Percentiles rank a stretch among this genome's conserved stretches.
Evolutionary conservation across 371 early-diverging fungal genomes (phyloP).

Genomic region (Mortierella sp.): DNA sequence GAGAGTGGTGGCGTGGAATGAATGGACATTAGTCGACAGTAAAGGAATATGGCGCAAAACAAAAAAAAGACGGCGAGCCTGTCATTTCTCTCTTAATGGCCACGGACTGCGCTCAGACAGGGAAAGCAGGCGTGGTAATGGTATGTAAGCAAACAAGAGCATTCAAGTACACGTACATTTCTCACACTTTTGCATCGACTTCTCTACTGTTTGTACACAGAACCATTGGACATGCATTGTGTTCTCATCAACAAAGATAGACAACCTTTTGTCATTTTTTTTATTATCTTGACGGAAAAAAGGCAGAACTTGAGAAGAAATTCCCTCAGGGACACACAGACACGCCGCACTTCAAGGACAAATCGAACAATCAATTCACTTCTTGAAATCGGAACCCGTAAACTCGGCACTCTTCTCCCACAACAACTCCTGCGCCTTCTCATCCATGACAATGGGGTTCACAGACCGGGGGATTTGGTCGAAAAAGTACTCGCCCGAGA

Average conservation of each 20-base stretch:
- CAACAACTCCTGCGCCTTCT: slow-evolving; percentile 37
- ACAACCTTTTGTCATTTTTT: background rate
- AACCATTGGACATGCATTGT: too few species aligned
- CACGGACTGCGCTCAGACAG: background rate
- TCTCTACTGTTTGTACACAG: background rate
- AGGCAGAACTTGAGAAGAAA: background rate
- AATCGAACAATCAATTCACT: background rate
- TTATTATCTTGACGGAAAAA: background rate
- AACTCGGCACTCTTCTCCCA: slow-evolving; percentile 51
- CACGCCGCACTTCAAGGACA: background rate
- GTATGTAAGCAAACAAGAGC: background rate
- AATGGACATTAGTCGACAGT: background rate
- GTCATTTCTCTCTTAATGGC: background rate
- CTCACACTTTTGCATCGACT: too few species aligned
- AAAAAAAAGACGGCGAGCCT: background rate
- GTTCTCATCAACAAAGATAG: background rate
- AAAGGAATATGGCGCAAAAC: background rate
- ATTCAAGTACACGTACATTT: background rate
- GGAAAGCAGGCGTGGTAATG: background rate
- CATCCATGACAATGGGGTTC: slow-evolving; percentile 29
- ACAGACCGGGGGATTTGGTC: slow-evolving; percentile 39
- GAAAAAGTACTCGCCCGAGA: slow-evolving; percentile 61
- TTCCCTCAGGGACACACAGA: too few species aligned
- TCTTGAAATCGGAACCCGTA: slow-evolving; percentile 29
- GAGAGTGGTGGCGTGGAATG: slow-evolving; percentile 5